Evolutionary conservation across 805 yeast genomes (phyloP), one percentile per base, ranked within the genome.

Genomic region (Myxozyma neglecta): DNA sequence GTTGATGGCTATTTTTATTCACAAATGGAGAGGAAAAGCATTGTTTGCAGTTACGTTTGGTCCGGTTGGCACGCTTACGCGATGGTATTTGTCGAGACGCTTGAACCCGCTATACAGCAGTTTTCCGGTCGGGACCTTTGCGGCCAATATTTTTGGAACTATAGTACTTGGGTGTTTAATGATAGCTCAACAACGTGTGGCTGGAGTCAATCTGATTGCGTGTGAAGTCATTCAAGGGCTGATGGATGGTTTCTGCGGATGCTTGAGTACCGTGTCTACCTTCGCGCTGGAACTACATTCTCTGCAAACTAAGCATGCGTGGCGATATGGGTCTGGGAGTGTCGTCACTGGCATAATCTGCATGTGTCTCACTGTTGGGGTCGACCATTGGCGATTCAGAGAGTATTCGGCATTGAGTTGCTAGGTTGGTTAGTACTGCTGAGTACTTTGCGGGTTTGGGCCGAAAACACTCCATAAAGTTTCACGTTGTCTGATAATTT

Each of bases 91-190:
- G 4, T 53, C 70, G 29, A 56, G 66, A 1, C 24, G 49, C 34
- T 46, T 67, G 43, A 68, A 68, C 46, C 56, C 57, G n/a, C 52
- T 51, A 29, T 10, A 8, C 13, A 53, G 56, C 18, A 29, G 59
- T 20, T 68, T 68, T 45, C 69, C 67, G 34, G 53, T 69, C 40
- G 71, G 71, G 1, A 68, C 71, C 4, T 66, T 68, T 43, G 34
- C 59, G 1, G 72, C 70, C 4, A 69, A 69, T 43, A 44, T 68
- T 18, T n/a, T 62, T 10, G 71, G 67, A 9, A 69, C 71, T 55
- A 57, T 24, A 1, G 55, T 50, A 16, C 34, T 56, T 9, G 60
- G 60, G 14, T 56, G 56, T 24, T 35, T 56, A 29, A 11, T 42
- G 35, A 43, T 56, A 10, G 60, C 51, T 4, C 60, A 56, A 35